phyloP scores from a whole-genome alignment of 352 stramenopile species.

The Lagenidium giganteum region DNA sequence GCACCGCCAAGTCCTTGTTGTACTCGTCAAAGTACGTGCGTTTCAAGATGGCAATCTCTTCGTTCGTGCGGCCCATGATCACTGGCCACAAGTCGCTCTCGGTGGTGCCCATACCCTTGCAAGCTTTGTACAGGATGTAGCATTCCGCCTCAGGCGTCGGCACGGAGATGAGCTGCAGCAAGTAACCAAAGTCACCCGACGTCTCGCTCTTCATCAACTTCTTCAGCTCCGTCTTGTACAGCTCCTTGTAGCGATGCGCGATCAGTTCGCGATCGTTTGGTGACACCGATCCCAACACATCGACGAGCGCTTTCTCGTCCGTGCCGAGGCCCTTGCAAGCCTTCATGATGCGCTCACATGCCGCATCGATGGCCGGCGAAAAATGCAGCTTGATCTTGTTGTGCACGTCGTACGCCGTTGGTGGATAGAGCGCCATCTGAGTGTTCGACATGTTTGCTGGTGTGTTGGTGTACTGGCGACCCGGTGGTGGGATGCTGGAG shows the following conservation, averaged over 20 bases:
- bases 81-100: slow-evolving; percentile 58
- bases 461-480: no score
- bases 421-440: slow-evolving; percentile 56
- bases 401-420: slow-evolving; percentile 55
- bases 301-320: slow-evolving; percentile 54
- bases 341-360: slow-evolving; percentile 58
- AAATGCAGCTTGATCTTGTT: slow-evolving; percentile 48
- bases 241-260: slow-evolving; percentile 53
- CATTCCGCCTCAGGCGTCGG: slow-evolving; percentile 49
- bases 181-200: slow-evolving; percentile 51
- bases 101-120: slow-evolving; percentile 44
- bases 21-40: slow-evolving; percentile 38
- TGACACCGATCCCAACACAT: slow-evolving; percentile 35
- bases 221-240: slow-evolving; percentile 37
- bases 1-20: slow-evolving; percentile 30
- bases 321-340: slow-evolving; percentile 60
- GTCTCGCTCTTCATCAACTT: slow-evolving; percentile 62
- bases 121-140: slow-evolving; percentile 58
- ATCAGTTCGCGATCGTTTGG: slow-evolving; percentile 45
- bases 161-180: slow-evolving; percentile 52
- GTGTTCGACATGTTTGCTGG: no score
- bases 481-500: neutral
- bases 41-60: slow-evolving; percentile 37
- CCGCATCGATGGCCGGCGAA: slow-evolving; percentile 33
- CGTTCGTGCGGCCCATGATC: slow-evolving; percentile 25